phyloP scores from a whole-genome alignment of 495 filamentous ascomycete genomes.

The Parachaetomium inaequale region DNA sequence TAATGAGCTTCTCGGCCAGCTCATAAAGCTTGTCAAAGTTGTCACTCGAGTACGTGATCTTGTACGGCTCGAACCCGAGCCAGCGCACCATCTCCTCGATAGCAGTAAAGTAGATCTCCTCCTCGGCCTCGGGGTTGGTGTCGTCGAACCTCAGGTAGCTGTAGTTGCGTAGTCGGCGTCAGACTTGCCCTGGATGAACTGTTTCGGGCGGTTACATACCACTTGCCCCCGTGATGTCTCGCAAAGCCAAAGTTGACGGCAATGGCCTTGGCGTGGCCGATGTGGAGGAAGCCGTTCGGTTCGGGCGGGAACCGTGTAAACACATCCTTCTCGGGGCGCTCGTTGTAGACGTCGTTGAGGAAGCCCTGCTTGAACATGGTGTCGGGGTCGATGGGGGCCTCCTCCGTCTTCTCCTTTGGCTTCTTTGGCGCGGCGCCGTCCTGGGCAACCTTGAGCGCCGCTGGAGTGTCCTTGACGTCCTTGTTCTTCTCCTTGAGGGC shows the following conservation, averaged over 20 bases:
- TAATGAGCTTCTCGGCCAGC: slow-evolving; percentile 80
- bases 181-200: background rate
- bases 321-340: slow-evolving; percentile 62
- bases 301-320: slow-evolving; percentile 90
- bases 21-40: slow-evolving; percentile 87
- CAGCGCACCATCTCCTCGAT: slow-evolving; percentile 77
- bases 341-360: slow-evolving; percentile 73
- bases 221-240: slow-evolving; percentile 71
- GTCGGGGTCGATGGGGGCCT: slow-evolving; percentile 57
- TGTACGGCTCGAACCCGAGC: slow-evolving; percentile 75
- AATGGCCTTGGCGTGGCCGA: slow-evolving; percentile 90
- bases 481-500: slow-evolving; percentile 50
- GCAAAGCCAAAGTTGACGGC: slow-evolving; percentile 96
- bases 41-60: slow-evolving; percentile 75
- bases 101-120: slow-evolving; percentile 71
- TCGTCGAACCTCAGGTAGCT: slow-evolving; percentile 71
- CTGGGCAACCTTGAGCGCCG: slow-evolving; percentile 17
- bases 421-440: slow-evolving; percentile 40
- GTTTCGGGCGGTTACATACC: slow-evolving; percentile 30
- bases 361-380: slow-evolving; percentile 84
- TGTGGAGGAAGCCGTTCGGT: slow-evolving; percentile 78
- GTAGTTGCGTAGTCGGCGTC: background rate
- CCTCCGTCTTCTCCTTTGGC: slow-evolving; percentile 42
- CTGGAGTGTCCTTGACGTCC: slow-evolving; percentile 20
- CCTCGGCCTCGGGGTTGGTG: slow-evolving; percentile 80